phyloP scores from a whole-genome alignment of 805 yeast genomes.

The Nakazawaea holstii region DNA sequence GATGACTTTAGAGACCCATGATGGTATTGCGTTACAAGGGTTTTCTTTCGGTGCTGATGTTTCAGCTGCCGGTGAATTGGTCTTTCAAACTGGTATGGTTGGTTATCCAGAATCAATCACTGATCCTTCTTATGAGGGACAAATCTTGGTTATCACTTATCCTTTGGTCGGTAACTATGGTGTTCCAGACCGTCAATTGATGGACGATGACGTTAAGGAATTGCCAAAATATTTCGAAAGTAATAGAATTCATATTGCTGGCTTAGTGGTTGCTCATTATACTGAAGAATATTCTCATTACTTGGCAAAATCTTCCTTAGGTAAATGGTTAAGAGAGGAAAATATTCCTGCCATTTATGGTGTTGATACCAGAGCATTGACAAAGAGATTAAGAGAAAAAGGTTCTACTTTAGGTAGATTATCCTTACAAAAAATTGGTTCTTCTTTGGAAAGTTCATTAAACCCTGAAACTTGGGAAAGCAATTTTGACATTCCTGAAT shows the following conservation, averaged over 20 bases:
- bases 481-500: constrained; percentile 71
- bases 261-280: constrained; percentile 93
- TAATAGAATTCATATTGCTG: constrained; percentile 88
- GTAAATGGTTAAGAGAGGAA: constrained; percentile 88
- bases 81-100: constrained; percentile 99
- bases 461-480: constrained; percentile 47
- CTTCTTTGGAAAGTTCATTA: constrained; percentile 28
- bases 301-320: constrained; percentile 88
- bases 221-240: constrained; percentile 94
- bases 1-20: constrained; percentile 83
- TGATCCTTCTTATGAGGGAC: constrained; percentile 98
- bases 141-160: constrained; percentile 91
- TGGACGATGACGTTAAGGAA: constrained; percentile 67
- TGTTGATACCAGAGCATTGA: constrained; percentile 92
- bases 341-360: constrained; percentile 96
- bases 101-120: constrained; percentile 98
- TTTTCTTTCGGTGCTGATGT: constrained; percentile 94
- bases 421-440: constrained; percentile 46
- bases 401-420: constrained; percentile 94
- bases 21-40: constrained; percentile 85
- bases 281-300: constrained; percentile 94
- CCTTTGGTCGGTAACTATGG: constrained; percentile 98
- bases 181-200: constrained; percentile 84
- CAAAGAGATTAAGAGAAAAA: constrained; percentile 85
- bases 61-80: constrained; percentile 93